phyloP scores from a whole-genome alignment of 176 grass and related monocot species.

The sorghum (Sorghum bicolor) region Sorghum_bicolor_NCBIv3 NC_012873.2:61259001-61259500 shows the following conservation, averaged over 20 bases:
- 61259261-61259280: conserved; percentile 97
- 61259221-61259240: conserved; percentile 69
- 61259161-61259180: conserved; percentile 70
- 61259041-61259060: conserved; percentile 3
- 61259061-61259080: background rate
- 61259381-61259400: background rate
- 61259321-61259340: conserved; percentile 1
- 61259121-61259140: conserved; percentile 21
- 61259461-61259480: conserved; percentile 82
- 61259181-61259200: conserved; percentile 96
- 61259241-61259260: conserved; percentile 78
- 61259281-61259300: conserved; percentile 89
- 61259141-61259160: conserved; percentile 67
- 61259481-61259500: conserved; percentile 88
- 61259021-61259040: too few species aligned
- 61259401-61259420: background rate
- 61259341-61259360: background rate
- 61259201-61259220: conserved; percentile 81
- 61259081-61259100: background rate
- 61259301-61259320: conserved; percentile 69
- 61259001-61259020: too few species aligned
- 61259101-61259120: conserved; percentile 24
- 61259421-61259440: conserved; percentile 49
- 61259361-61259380: background rate
- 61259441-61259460: conserved; percentile 81